Percentiles rank a stretch among this genome's conserved stretches.
Evolutionary conservation across 2,329 filamentous ascomycete species (phyloP).

Genomic region (Epichloe glyceriae): DNA sequence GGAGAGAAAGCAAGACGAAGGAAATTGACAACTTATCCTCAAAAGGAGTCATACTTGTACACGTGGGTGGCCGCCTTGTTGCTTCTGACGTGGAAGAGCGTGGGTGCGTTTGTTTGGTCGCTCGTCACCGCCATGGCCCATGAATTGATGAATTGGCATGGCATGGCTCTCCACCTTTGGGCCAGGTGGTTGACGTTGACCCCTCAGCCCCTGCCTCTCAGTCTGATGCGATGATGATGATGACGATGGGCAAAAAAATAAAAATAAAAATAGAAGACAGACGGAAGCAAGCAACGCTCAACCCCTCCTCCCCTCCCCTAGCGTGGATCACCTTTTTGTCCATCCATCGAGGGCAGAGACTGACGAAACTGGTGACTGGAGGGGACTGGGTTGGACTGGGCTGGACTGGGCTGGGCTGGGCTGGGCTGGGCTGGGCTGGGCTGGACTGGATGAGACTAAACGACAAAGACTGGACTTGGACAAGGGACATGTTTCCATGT

Average conservation of each 20-base stretch:
- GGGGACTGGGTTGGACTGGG: neutral
- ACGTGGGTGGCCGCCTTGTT: neutral
- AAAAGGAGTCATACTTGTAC: neutral
- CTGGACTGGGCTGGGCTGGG: neutral
- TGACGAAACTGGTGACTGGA: neutral
- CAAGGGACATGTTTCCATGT: neutral
- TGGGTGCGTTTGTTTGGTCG: neutral
- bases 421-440: neutral
- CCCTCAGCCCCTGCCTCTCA: neutral
- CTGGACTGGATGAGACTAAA: neutral
- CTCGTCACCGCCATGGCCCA: neutral
- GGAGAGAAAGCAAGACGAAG: too few relatives aligned
- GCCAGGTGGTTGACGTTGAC: neutral
- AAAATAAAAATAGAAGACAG: neutral
- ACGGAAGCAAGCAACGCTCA: neutral
- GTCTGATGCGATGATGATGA: slow-evolving; percentile 1
- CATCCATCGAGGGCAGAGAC: neutral
- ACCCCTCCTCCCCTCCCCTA: neutral
- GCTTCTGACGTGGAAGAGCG: neutral
- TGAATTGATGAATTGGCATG: neutral
- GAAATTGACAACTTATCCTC: too few relatives aligned
- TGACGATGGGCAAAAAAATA: neutral
- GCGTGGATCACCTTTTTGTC: neutral
- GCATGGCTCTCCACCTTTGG: neutral
- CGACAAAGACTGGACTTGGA: too few relatives aligned